A percentile compares a stretch with the other conserved stretches of the same genome.
Evolutionary conservation across 2,329 filamentous ascomycete genomes (phyloP).

Genomic region (Botrytis sinoallii): DNA sequence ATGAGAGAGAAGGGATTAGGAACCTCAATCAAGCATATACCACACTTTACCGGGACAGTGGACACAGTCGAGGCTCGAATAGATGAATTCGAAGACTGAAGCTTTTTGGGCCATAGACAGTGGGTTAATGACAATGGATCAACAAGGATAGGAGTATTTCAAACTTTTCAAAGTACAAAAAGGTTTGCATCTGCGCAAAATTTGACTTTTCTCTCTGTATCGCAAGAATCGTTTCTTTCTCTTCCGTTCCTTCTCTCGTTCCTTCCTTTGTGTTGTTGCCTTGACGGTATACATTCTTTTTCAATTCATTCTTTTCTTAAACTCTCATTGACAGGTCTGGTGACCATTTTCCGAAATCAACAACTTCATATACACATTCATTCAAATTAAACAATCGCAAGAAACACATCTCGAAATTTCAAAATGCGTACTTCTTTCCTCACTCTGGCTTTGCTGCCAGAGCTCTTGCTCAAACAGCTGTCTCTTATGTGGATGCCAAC

Average conservation of each 20-base stretch:
- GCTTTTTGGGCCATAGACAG: background rate
- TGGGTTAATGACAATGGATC: background rate
- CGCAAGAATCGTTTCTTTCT: slow-evolving; percentile 8
- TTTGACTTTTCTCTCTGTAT: background rate
- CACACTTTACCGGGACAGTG: background rate
- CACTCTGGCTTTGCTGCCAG: slow-evolving; percentile 6
- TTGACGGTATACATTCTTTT: slow-evolving; percentile 19
- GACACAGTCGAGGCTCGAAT: slow-evolving; percentile 7
- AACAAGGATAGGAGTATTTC: background rate
- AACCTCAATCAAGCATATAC: background rate
- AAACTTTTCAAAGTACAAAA: slow-evolving; percentile 11
- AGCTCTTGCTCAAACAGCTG: slow-evolving; percentile 24
- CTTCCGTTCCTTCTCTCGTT: slow-evolving; percentile 5
- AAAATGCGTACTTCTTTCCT: slow-evolving; percentile 16
- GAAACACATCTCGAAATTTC: background rate
- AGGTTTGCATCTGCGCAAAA: background rate
- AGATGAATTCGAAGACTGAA: slow-evolving; percentile 6
- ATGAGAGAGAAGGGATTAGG: slow-evolving; percentile 11
- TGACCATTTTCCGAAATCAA: background rate
- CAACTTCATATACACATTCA: slow-evolving; percentile 4
- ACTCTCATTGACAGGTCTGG: slow-evolving; percentile 16
- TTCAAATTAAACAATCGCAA: background rate
- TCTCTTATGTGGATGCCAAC: slow-evolving; percentile 42
- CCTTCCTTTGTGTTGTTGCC: slow-evolving; percentile 4
- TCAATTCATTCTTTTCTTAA: slow-evolving; percentile 16